Evolutionary conservation across 2,329 filamentous ascomycete species (phyloP).

Genomic region (Fusarium virguliforme): DNA sequence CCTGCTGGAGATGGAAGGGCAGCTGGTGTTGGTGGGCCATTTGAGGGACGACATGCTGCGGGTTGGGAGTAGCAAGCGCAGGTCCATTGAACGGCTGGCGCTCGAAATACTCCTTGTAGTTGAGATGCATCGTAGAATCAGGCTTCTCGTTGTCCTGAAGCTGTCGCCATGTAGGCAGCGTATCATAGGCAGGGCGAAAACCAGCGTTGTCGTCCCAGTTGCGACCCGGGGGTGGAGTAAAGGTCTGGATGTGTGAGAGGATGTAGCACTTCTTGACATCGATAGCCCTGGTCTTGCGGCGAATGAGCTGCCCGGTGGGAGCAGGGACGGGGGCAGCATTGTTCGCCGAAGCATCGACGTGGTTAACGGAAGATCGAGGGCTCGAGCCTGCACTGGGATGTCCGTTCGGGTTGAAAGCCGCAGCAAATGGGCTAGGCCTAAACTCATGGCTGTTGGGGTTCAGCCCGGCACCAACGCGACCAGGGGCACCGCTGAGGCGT

Average conservation of each 20-base stretch:
- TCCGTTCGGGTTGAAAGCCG: conserved; percentile 82
- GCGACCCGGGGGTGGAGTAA: conserved; percentile 67
- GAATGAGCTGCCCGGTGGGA: conserved; percentile 67
- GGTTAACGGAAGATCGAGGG: conserved; percentile 75
- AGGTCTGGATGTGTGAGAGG: conserved; percentile 68
- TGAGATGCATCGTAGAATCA: conserved; percentile 75
- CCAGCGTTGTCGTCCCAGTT: conserved; percentile 85
- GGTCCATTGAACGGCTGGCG: conserved; percentile 70
- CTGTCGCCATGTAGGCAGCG: conserved; percentile 86
- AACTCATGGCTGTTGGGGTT: conserved; percentile 84
- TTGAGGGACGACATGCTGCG: conserved; percentile 78
- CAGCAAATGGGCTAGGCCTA: conserved; percentile 85
- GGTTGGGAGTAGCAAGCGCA: conserved; percentile 78
- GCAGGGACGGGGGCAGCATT: conserved; percentile 45
- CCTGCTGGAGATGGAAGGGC: conserved; percentile 85
- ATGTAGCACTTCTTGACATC: conserved; percentile 79
- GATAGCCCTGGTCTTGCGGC: conserved; percentile 80
- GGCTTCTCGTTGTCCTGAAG: conserved; percentile 79
- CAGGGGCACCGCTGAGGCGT: conserved; percentile 67
- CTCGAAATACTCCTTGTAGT: conserved; percentile 87
- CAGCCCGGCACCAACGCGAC: conserved; percentile 70
- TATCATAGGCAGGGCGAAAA: conserved; percentile 88
- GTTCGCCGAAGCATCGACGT: conserved; percentile 56
- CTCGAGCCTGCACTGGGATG: conserved; percentile 80
- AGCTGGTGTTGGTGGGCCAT: conserved; percentile 88